Base-by-base conservation (phyloP, 108 stramenopile genomes). In the Nitzschia palea region DNA sequence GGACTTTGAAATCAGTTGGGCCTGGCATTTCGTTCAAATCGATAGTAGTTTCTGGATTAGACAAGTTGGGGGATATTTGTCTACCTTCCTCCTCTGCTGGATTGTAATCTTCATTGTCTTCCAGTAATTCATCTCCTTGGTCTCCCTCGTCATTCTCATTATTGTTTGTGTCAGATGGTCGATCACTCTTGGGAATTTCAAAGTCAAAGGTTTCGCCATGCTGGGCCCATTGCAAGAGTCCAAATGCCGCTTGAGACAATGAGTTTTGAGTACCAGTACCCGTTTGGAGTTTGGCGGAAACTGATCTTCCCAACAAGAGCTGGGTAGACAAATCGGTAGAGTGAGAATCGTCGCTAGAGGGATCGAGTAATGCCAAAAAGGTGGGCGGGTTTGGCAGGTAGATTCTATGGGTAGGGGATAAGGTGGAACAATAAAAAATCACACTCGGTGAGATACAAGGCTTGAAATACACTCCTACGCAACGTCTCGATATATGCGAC, bases 151-250 rank as follows among this genome's bases (percentile, higher is more conserved):
- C 58, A 34, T 59, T 53, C 2, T 44, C 70, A 31, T 35, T 44
- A n/a, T 29, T 63, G 53, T 23, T 68, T 12, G 35, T 56, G 8
- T 44, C 28, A 20, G 51, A 29, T 29, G 1, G 20, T n/a, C 35
- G 45, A 15, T 44, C n/a, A 14, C 31, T 42, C 12, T 51, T 56
- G 9, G 61, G 17, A 10, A 30, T 25, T 37, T 23, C 15, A 50
- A 78, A 71, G 10, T 71, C 60, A 29, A 55, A 53, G 20, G 79
- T 65, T 44, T 87, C 80, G 54, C 89, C 89, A 62, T 79, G 73
- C 48, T 94, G 82, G 1, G 88, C 89, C 88, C 88, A 94, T 55
- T 91, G 88, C 70, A 94, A 64, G 34, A 94, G 55, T 18, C 29
- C 75, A 83, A 88, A 90, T 26, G 90, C 93, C 6, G 85, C 85